Percentiles rank a stretch among this genome's conserved stretches.
phyloP scores from a whole-genome alignment of 768 basidiomycete genomes.

The Termitomyces bulborhizus region DNA sequence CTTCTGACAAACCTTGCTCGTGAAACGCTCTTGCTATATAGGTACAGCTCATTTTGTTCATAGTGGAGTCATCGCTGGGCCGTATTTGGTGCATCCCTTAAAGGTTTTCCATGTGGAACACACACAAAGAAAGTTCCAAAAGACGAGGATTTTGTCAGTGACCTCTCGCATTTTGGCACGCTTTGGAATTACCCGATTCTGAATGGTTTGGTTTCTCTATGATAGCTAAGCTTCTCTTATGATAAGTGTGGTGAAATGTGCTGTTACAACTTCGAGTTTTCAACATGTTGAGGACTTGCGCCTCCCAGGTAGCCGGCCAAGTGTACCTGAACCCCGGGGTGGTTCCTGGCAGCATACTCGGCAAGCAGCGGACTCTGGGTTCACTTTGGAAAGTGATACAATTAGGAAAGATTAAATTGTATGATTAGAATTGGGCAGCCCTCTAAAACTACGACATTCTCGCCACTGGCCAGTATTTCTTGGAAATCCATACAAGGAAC shows the following conservation, averaged over 20 bases:
- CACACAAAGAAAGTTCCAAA: slow-evolving; percentile 38
- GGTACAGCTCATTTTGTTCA: slow-evolving; percentile 43
- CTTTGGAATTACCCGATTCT: not conserved
- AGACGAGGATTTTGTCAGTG: slow-evolving; percentile 25
- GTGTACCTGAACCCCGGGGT: too few relatives aligned
- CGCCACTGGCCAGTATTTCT: slow-evolving; percentile 40
- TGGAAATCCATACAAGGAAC: slow-evolving; percentile 34
- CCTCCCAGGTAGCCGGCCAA: too few relatives aligned
- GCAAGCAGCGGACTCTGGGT: too few relatives aligned
- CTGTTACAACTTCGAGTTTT: too few relatives aligned
- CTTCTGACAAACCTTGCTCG: slow-evolving; percentile 17
- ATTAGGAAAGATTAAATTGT: too few relatives aligned
- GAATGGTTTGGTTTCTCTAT: too few relatives aligned
- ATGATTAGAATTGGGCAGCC: not conserved
- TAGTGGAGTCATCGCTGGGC: slow-evolving; percentile 42
- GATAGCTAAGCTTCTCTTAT: too few relatives aligned
- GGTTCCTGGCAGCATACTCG: too few relatives aligned
- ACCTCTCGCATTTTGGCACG: slow-evolving; percentile 11
- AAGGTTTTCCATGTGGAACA: slow-evolving; percentile 37
- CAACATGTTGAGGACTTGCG: too few relatives aligned
- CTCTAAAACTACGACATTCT: slow-evolving; percentile 28
- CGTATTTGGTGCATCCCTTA: slow-evolving; percentile 40
- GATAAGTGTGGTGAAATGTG: too few relatives aligned
- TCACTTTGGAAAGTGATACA: too few relatives aligned
- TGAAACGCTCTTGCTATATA: slow-evolving; percentile 45